Evolutionary conservation across 1,139 yeast species (phyloP), one percentile per base, ranked within the genome.

Genomic region (Protomyces lactucae-debilis): DNA sequence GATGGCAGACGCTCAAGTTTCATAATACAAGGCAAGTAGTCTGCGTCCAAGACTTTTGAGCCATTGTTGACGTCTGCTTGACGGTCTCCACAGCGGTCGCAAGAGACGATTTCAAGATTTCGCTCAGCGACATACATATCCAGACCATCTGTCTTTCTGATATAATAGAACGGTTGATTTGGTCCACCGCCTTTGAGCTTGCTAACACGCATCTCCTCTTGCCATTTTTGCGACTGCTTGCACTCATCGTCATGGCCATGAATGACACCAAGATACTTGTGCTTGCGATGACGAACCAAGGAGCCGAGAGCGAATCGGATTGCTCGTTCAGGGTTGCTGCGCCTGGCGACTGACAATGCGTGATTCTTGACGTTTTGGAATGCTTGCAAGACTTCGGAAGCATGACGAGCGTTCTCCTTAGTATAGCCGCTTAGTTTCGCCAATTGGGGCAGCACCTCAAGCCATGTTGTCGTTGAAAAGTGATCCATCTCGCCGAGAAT

Each of bases 121-220:
- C 39, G 53, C 32, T 59, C 57, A 5, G 63, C 63, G 10, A 52
- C 57, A 39, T 52, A 59, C 10, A 55, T 39, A 4, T 52, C 57
- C 8, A 6, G 5, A 6, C 32, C 32, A 5, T 6, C 8, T 28
- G 8, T 28, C 6, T 57, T n/a, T 3, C 25, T 39, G 9, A 59
- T 57, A 5, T 52, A 36, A 25, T 52, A 59, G 57, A 59, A 59
- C 3, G 63, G 57, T 16, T 59, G 63, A 18, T 45, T 39, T 4
- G 52, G 25, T 16, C 54, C 54, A 28, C 8, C 32, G 4, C 63
- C 16, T 21, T 59, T 52, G 3, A 52, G 36, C 3, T 28, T 18
- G 46, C 52, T 36, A 23, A 52, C 52, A 10, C 56, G 18, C 56
- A 59, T 52, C 35, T 59, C 56, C 14, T 28, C 10, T 10, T 52